Base-by-base conservation (phyloP, 1,284 basidiomycete genomes). In the Limonomyces culmigenus region DNA sequence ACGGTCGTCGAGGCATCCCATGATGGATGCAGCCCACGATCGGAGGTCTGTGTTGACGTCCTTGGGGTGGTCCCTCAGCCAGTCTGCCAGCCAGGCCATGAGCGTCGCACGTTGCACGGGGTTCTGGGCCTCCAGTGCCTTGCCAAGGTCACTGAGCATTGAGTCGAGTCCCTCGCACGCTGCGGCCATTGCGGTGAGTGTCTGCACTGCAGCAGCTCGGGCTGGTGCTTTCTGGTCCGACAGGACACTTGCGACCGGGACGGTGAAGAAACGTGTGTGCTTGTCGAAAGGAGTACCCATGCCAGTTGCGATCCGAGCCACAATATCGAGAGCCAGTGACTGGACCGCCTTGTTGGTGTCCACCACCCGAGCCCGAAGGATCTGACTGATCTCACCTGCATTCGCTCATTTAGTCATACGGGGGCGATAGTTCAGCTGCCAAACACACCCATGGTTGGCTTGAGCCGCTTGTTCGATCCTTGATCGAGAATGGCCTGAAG, bases 271-370 rank as follows among this genome's bases (percentile, higher is more conserved):
- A 18, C 78, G 75, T 3, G 72, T 70, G 45, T 93, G 71, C 51
- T 86, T 92, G 46, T 98, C 93, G 50, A 99, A 98, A 0, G 85
- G 74, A 50, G 81, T 88, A 34, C 89, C 89, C 88, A 98, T 96
- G 1, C 87, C 92, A 0, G 67, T 74, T 2, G 95, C 89, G 41
- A 98, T 79, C 33, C 87, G 81, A 29, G 78, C 67, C 36, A 96
- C 76, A 40, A 95, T 80, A 48, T 95, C 91, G 15, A 99, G 67
- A 14, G 93, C 86, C 32, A 96, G 66, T 19, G 68, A 63, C 53
- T 97, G 92, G 35, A 97, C 92, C 15, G 85, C 76, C 51, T 98
- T 86, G 59, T 99, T 99, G 35, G 81, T 83, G 53, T 99, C 95
- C 10, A 70, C 73, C 31, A 95, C 77, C 40, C 95, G 74, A 19